A percentile compares a stretch with the other conserved stretches of the same genome.
These are phyloP conservation scores for Phalaenopsis aphrodite DNA, from an alignment of 106 monocot genomes.

Conservation along the genomic window DNA sequence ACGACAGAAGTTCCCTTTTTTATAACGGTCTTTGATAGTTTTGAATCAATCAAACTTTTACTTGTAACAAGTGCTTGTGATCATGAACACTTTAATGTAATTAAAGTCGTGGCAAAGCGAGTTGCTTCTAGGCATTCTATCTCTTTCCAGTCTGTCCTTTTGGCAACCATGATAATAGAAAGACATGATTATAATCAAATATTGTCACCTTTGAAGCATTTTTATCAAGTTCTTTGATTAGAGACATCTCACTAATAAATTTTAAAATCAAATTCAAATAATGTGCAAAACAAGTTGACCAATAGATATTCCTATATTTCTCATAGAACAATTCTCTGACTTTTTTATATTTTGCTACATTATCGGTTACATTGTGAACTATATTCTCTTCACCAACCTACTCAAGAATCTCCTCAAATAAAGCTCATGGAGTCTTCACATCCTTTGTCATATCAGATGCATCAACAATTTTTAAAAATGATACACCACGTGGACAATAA, in stretches of 20 bases:
- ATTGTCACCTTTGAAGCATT: background rate
- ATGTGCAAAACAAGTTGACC: background rate
- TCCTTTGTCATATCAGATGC: background rate
- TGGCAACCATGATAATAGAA: background rate
- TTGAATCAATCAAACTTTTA: background rate
- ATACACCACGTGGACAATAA: background rate
- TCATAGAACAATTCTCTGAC: background rate
- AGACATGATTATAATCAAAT: background rate
- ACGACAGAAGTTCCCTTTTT: background rate
- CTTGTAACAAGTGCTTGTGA: background rate
- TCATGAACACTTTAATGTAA: background rate
- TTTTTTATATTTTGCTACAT: background rate
- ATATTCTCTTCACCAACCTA: background rate
- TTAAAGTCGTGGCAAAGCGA: background rate
- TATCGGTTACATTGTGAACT: background rate
- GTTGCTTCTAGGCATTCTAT: background rate
- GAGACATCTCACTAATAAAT: background rate
- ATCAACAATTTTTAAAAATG: background rate
- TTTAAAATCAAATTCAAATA: background rate
- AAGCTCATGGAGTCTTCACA: no score
- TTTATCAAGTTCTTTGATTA: background rate
- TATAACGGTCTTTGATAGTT: background rate
- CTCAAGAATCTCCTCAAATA: background rate
- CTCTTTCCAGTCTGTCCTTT: background rate
- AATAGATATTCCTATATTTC: background rate